Percentiles rank a stretch among this genome's conserved stretches.
Evolutionary conservation across 169 alveolate species (phyloP).

Genomic region (Cryptosporidium canis): DNA sequence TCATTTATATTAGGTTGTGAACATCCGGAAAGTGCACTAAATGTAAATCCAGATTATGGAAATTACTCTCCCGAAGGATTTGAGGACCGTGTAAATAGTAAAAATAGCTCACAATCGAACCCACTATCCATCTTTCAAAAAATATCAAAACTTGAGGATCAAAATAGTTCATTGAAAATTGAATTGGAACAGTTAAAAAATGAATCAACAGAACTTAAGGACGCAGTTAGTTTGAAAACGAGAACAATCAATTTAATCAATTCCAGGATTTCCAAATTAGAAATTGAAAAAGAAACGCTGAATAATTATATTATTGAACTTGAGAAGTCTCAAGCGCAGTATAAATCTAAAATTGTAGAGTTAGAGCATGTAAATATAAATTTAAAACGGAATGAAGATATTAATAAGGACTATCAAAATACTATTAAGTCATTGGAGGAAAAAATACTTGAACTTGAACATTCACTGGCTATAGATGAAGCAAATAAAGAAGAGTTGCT

Average conservation of each 20-base stretch:
- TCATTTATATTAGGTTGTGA: neutral
- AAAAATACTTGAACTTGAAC: conserved; percentile 25
- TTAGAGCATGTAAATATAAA: neutral
- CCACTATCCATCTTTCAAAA: conserved; percentile 44
- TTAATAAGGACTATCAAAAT: neutral
- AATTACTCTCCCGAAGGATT: neutral
- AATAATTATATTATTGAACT: neutral
- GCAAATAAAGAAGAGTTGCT: conserved; percentile 18
- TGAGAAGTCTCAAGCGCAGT: neutral
- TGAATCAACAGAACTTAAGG: conserved; percentile 6
- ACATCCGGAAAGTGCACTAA: neutral
- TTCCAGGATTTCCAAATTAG: conserved; percentile 5
- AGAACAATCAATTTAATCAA: neutral
- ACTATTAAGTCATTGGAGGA: conserved; percentile 2
- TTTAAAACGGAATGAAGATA: neutral
- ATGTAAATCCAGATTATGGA: neutral
- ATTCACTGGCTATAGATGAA: neutral
- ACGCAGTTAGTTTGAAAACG: neutral
- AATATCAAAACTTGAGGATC: conserved; percentile 20
- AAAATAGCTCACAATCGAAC: neutral
- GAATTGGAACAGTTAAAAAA: conserved; percentile 14
- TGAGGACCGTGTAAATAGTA: neutral
- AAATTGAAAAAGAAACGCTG: neutral
- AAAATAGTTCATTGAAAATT: neutral
- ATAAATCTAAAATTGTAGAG: neutral